Conservation (phyloP, 2,329 filamentous ascomycete genomes). For the Shiraia sp. region DNA sequence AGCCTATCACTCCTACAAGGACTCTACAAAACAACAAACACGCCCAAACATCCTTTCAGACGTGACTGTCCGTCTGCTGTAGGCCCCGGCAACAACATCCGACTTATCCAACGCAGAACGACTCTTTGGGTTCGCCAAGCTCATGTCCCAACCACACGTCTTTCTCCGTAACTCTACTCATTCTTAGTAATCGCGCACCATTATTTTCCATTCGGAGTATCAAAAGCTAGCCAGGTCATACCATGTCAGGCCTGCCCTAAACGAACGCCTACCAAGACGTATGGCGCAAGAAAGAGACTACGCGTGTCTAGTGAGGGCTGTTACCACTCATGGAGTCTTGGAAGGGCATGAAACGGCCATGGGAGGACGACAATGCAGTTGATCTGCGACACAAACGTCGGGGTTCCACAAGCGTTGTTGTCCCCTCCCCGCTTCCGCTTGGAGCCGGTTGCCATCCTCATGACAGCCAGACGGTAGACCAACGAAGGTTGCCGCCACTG, state of each 20-base stretch:
- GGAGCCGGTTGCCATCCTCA: conserved; percentile 28
- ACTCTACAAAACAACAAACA: no score
- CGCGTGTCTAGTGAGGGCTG: conserved; percentile 18
- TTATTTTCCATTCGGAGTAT: no score
- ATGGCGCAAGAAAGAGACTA: conserved; percentile 29
- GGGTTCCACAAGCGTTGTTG: conserved; percentile 12
- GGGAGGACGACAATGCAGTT: conserved; percentile 30
- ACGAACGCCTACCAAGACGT: conserved; percentile 17
- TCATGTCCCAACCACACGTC: conserved; percentile 7
- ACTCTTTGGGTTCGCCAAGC: conserved; percentile 16
- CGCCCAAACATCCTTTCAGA: no score
- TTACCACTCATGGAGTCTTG: conserved; percentile 35
- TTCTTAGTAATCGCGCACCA: conserved; percentile 29
- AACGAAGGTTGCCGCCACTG: conserved; percentile 29
- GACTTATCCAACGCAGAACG: conserved; percentile 3
- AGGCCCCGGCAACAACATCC: conserved; percentile 1
- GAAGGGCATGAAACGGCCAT: conserved; percentile 35
- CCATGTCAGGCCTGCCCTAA: conserved; percentile 16
- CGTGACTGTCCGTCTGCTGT: conserved; percentile 1
- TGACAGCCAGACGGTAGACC: conserved; percentile 20
- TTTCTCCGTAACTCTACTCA: conserved; percentile 11
- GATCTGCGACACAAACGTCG: conserved; percentile 20
- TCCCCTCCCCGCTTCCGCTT: conserved; percentile 31
- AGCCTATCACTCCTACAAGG: no score
- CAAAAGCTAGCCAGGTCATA: conserved; percentile 8